Evolutionary conservation across 768 basidiomycete species (phyloP).

Genomic region (Termitomyces sp.): DNA sequence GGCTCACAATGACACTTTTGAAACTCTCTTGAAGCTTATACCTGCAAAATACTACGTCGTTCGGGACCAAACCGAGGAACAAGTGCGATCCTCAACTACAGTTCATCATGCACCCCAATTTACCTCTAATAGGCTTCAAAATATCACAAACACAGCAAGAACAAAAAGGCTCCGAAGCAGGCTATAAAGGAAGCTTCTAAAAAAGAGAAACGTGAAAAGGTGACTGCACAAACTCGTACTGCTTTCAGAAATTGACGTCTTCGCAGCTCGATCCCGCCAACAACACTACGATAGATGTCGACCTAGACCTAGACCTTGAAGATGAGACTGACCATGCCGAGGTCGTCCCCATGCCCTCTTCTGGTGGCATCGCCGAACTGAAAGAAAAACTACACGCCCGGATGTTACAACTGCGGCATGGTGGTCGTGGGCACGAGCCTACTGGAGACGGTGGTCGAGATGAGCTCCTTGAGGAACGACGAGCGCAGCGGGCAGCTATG

Average conservation of each 20-base stretch:
- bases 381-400: constrained; percentile 73
- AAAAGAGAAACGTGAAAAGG: constrained; percentile 87
- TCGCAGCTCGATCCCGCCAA: constrained; percentile 89
- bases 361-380: constrained; percentile 59
- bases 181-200: constrained; percentile 85
- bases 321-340: constrained; percentile 30
- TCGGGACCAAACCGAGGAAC: constrained; percentile 60
- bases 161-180: constrained; percentile 78
- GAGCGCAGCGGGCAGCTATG: constrained; percentile 74
- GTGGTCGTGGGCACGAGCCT: constrained; percentile 22
- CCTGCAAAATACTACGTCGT: constrained; percentile 88
- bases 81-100: constrained; percentile 37
- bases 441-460: constrained; percentile 55
- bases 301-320: constrained; percentile 34
- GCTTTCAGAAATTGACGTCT: not conserved
- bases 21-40: constrained; percentile 77
- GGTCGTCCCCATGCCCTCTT: constrained; percentile 60
- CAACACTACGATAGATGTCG: constrained; percentile 38
- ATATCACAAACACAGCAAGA: constrained; percentile 87
- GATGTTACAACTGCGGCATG: constrained; percentile 64
- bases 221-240: constrained; percentile 21
- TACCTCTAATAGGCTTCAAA: constrained; percentile 41
- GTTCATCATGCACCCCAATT: not conserved
- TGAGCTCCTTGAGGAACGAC: constrained; percentile 76
- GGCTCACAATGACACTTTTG: constrained; percentile 83